These are phyloP conservation scores for Plasmodium vivax DNA, from an alignment of 169 alveolate genomes.

Conservation along the genomic window DNA sequence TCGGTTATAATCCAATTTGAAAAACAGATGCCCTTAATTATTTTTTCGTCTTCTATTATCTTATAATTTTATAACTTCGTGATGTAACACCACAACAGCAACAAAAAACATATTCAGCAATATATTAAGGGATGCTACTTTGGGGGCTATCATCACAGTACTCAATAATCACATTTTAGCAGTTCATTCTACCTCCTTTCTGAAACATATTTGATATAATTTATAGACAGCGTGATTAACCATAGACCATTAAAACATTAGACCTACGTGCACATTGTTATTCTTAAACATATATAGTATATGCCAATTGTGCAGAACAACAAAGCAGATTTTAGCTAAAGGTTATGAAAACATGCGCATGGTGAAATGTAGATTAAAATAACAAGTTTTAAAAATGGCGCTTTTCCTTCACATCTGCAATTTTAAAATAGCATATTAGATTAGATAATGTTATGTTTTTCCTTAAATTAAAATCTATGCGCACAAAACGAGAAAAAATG, in stretches of 20 bases:
- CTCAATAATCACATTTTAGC: not conserved
- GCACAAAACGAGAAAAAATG: not conserved
- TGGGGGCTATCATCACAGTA: not conserved
- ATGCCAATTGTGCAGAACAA: not conserved
- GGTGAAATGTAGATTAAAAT: not conserved
- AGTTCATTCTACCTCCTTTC: not conserved
- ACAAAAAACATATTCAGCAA: not conserved
- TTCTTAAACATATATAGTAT: not conserved
- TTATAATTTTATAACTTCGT: not conserved
- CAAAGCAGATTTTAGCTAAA: not conserved
- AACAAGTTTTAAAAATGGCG: too few relatives aligned
- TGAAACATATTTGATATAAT: not conserved
- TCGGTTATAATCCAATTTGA: not conserved
- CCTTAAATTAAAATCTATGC: not conserved
- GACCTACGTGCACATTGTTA: not conserved
- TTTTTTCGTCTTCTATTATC: not conserved
- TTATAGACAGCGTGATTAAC: not conserved
- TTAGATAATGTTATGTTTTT: not conserved
- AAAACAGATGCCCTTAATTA: not conserved
- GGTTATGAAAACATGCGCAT: not conserved
- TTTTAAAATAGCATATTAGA: not conserved
- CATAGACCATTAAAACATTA: not conserved
- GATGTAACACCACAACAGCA: not conserved
- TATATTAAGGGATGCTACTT: not conserved
- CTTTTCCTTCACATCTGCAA: not conserved